A percentile compares a stretch with the other conserved stretches of the same genome.
Conservation (phyloP, 106 monocot genomes). For the Phalaenopsis aphrodite region DNA sequence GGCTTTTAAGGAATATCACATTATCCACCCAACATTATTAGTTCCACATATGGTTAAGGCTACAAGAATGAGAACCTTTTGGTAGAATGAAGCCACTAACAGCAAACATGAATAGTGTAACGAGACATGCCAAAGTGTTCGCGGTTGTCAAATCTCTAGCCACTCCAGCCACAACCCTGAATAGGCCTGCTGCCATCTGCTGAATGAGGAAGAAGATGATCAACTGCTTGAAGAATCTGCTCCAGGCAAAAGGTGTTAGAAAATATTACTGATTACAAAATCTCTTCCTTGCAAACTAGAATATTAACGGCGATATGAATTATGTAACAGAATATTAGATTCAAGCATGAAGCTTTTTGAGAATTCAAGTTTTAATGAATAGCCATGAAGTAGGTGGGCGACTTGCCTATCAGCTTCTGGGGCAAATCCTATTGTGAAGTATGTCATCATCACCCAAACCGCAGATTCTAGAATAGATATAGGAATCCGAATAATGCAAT, state of each 20-base stretch:
- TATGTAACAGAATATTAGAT: background rate
- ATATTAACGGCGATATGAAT: background rate
- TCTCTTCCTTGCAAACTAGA: background rate
- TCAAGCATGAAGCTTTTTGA: background rate
- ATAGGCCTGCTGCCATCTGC: constrained; percentile 69
- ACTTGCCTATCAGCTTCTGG: constrained; percentile 54
- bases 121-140: background rate
- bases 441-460: constrained; percentile 52
- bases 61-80: constrained; percentile 21
- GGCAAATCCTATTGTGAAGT: constrained; percentile 71
- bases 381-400: background rate
- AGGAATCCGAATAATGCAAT: constrained; percentile 51
- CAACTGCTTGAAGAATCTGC: constrained; percentile 68
- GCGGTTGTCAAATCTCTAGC: constrained; percentile 17
- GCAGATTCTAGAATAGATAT: constrained; percentile 56
- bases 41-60: background rate
- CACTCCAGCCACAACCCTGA: constrained; percentile 57
- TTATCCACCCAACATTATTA: background rate
- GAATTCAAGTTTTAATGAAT: background rate
- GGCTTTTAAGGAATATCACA: background rate
- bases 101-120: constrained; percentile 33
- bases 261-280: background rate
- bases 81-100: constrained; percentile 76
- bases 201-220: constrained; percentile 40
- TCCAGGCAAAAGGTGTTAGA: background rate